Base-by-base conservation (phyloP, 2,329 filamentous ascomycete species). In the Exophiala mesophila region DNA sequence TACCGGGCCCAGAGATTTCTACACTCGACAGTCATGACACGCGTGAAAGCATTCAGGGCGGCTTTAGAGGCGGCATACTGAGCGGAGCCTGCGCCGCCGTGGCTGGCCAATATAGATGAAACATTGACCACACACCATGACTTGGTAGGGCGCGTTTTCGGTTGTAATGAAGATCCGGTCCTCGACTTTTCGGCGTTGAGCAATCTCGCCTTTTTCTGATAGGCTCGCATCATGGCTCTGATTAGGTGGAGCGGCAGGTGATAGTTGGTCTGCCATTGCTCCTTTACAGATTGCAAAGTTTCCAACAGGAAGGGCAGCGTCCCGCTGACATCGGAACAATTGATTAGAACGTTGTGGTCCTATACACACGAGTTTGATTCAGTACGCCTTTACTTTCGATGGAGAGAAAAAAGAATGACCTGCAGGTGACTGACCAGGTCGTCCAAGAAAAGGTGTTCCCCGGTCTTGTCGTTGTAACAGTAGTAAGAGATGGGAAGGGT, bases 31-130 rank as follows among this genome's bases (percentile, higher is more conserved):
- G 61, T 53, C 24, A 65, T 41, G 4, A 64, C 59, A 7, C 62
- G 55, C 7, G 61, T 67, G 12, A 69, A 48, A 74, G 84, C 84
- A 12, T 92, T 62, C 1, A 94, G 66, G 2, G 86, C 88, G 4
- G 88, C 86, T 61, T 94, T 94, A 31, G 82, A 82, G 5, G 86
- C 85, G 4, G 83, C 81, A 59, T 92, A 92, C 0, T 80, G 77
- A 3, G 82, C 76, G 9, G 83, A 80, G 5, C 88, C 88, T 2
- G 70, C 70, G 1, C 82, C 84, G 1, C 80, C 83, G 44, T 82
- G 81, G 1, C 73, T 59, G 0, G 80, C 88, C 33, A 94, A 73
- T 20, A 94, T 67, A 35, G 85, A 90, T 1, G 85, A 81, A 16
- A 95, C 69, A 58, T 94, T 94, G 62, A 94, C 81, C 48, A 94